phyloP scores from a whole-genome alignment of 768 basidiomycete species.

The Agaricus sinodeliciosus region DNA sequence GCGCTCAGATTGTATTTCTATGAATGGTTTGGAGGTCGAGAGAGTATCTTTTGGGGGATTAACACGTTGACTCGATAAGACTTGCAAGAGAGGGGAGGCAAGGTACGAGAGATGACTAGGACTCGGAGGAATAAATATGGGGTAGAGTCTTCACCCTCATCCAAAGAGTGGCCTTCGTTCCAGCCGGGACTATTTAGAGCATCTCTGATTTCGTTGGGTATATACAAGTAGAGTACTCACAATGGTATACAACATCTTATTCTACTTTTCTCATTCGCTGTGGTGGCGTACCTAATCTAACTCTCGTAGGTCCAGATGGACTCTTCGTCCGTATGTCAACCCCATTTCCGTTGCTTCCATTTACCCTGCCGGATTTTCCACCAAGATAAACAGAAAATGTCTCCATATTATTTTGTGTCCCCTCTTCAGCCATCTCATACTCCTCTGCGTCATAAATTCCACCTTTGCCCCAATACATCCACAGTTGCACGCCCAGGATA shows the following conservation, averaged over 20 bases:
- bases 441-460: conserved; percentile 13
- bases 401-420: background rate
- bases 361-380: background rate
- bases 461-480: conserved; percentile 71
- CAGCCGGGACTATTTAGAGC: no score
- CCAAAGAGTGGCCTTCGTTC: no score
- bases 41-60: no score
- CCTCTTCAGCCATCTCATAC: conserved; percentile 9
- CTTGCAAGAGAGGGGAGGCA: no score
- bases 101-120: no score
- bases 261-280: conserved; percentile 7
- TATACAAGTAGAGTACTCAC: background rate
- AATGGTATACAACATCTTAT: background rate
- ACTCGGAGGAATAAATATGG: no score
- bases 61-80: no score
- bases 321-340: background rate
- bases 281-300: conserved; percentile 7
- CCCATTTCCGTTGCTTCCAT: background rate
- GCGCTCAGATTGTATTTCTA: no score
- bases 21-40: no score
- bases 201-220: background rate
- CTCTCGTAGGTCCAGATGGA: conserved; percentile 2
- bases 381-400: conserved; percentile 9
- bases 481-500: conserved; percentile 77
- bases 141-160: no score